Percentiles rank a stretch among this genome's conserved stretches.
phyloP scores from a whole-genome alignment of 495 filamentous ascomycete species.

The Clavariopsis aquatica region DNA sequence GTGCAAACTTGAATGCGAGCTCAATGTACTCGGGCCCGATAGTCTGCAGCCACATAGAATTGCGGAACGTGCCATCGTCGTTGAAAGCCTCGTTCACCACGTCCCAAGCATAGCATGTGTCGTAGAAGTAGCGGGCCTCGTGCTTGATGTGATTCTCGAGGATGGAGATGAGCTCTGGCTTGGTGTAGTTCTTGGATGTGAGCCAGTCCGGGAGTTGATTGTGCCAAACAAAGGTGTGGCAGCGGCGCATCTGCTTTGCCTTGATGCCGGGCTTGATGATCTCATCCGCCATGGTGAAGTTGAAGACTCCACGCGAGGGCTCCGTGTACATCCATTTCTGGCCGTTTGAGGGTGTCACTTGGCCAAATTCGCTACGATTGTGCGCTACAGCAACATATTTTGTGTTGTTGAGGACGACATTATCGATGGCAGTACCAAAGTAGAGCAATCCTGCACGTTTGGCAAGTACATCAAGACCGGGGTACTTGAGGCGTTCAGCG shows the following conservation, averaged over 20 bases:
- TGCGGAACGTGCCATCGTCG: constrained; percentile 39
- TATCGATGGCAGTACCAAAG: constrained; percentile 56
- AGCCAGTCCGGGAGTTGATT: constrained; percentile 45
- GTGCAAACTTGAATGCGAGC: constrained; percentile 42
- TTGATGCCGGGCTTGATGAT: constrained; percentile 36
- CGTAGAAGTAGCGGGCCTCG: constrained; percentile 38
- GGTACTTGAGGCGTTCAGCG: constrained; percentile 36
- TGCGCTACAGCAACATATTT: constrained; percentile 47
- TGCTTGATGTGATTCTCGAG: constrained; percentile 43
- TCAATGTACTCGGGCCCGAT: constrained; percentile 42
- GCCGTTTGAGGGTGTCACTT: constrained; percentile 56
- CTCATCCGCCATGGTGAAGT: constrained; percentile 40
- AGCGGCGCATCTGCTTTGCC: constrained; percentile 39
- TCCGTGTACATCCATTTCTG: constrained; percentile 54
- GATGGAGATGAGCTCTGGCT: constrained; percentile 36
- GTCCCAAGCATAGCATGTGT: constrained; percentile 46
- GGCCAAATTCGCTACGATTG: constrained; percentile 53
- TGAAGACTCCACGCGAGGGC: constrained; percentile 45
- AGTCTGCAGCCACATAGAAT: constrained; percentile 37
- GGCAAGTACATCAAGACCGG: constrained; percentile 43
- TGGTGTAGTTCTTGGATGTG: constrained; percentile 34
- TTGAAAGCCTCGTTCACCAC: constrained; percentile 48
- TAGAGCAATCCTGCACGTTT: constrained; percentile 50
- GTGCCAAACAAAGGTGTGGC: constrained; percentile 47
- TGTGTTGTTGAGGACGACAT: constrained; percentile 47